These are phyloP conservation scores for Purshia tridentata DNA, from an alignment of 306 rosid species.

Conservation along the genomic window DNA sequence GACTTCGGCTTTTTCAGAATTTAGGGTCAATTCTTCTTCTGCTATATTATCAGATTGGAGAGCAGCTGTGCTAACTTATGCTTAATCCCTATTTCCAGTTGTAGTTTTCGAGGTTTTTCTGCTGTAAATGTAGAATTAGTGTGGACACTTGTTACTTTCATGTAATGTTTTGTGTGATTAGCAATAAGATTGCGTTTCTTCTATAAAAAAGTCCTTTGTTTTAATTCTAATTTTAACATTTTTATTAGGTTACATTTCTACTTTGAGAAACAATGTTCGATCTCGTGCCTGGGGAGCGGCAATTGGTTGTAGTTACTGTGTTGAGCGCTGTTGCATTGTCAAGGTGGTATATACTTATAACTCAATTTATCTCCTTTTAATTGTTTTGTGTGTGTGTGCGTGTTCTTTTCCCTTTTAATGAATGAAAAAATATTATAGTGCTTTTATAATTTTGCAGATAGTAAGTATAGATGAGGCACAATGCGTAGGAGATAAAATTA, in stretches of 20 bases:
- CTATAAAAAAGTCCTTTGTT: not conserved
- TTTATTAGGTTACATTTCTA: constrained; percentile 76
- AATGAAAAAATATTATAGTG: constrained; percentile 17
- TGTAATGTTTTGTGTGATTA: too few relatives aligned
- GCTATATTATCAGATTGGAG: too few relatives aligned
- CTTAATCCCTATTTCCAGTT: too few relatives aligned
- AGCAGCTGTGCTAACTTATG: too few relatives aligned
- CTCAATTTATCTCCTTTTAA: constrained; percentile 12
- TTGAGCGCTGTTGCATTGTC: constrained; percentile 91
- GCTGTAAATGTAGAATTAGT: too few relatives aligned
- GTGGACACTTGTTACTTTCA: too few relatives aligned
- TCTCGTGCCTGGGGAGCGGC: constrained; percentile 99
- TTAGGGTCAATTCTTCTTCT: too few relatives aligned
- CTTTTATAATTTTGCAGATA: constrained; percentile 14
- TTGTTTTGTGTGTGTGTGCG: not conserved
- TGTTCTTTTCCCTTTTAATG: not conserved
- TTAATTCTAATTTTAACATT: constrained; percentile 23
- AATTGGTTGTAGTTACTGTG: constrained; percentile 88
- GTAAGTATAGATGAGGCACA: not conserved
- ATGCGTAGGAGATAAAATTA: too few relatives aligned
- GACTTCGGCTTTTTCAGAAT: too few relatives aligned
- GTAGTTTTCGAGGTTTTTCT: too few relatives aligned
- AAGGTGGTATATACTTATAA: constrained; percentile 54
- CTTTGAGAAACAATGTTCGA: constrained; percentile 88
- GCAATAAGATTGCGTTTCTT: too few relatives aligned